Conservation (phyloP, 2,329 filamentous ascomycete species). For the Zasmidium angulare region DNA sequence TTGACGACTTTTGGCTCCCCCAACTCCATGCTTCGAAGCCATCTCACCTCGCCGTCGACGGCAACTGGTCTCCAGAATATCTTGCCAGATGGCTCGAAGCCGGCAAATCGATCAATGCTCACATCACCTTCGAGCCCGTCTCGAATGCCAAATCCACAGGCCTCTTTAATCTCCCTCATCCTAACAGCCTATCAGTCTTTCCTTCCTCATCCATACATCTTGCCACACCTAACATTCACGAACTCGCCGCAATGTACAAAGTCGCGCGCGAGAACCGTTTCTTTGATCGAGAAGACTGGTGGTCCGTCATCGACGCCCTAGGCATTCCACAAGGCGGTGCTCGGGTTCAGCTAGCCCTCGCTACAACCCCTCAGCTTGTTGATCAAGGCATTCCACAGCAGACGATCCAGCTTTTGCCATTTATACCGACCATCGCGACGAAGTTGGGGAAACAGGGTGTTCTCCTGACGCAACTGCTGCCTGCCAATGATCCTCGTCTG, state of each 20-base stretch:
- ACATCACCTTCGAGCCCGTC: slow-evolving; percentile 84
- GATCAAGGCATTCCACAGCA: slow-evolving; percentile 82
- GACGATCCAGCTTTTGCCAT: slow-evolving; percentile 80
- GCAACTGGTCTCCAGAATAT: slow-evolving; percentile 72
- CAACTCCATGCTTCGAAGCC: slow-evolving; percentile 58
- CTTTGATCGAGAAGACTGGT: slow-evolving; percentile 74
- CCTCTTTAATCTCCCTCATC: slow-evolving; percentile 56
- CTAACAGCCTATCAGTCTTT: slow-evolving; percentile 45
- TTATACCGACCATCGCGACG: slow-evolving; percentile 78
- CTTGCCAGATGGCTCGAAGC: slow-evolving; percentile 68
- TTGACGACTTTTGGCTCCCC: slow-evolving; percentile 60
- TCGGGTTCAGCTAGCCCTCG: slow-evolving; percentile 66
- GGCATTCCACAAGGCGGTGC: slow-evolving; percentile 70
- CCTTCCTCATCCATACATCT: slow-evolving; percentile 68
- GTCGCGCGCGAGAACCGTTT: slow-evolving; percentile 66
- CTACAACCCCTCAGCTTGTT: slow-evolving; percentile 68
- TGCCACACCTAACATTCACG: slow-evolving; percentile 78
- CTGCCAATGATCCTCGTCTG: slow-evolving; percentile 66
- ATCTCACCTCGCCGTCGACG: slow-evolving; percentile 82
- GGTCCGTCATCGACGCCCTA: slow-evolving; percentile 73
- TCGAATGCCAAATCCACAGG: slow-evolving; percentile 74
- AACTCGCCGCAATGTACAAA: slow-evolving; percentile 75
- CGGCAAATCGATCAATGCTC: slow-evolving; percentile 56
- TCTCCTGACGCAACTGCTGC: slow-evolving; percentile 70
- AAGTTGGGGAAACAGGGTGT: slow-evolving; percentile 79